phyloP scores from a whole-genome alignment of 495 filamentous ascomycete species.

The Podospora conica region DNA sequence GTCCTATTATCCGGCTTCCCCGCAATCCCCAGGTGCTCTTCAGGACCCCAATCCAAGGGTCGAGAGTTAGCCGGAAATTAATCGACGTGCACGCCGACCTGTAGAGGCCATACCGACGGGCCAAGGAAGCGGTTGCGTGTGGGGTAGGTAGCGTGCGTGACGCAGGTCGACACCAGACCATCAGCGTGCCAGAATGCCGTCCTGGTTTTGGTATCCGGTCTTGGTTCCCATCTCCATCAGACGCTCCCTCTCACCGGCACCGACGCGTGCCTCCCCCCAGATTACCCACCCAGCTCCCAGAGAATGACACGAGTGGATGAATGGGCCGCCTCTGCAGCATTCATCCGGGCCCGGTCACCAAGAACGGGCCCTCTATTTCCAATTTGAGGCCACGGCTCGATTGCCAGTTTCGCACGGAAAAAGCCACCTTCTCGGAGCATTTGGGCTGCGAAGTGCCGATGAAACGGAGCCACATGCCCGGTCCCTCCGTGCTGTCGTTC shows the following conservation, averaged over 20 bases:
- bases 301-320: background rate
- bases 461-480: background rate
- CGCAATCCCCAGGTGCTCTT: background rate
- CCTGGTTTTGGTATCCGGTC: background rate
- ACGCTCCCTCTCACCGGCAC: background rate
- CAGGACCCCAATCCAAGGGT: background rate
- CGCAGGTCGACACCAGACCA: background rate
- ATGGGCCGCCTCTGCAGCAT: background rate
- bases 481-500: background rate
- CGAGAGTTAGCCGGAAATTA: background rate
- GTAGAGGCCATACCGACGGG: background rate
- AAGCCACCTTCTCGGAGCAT: background rate
- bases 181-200: background rate
- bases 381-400: background rate
- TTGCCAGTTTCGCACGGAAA: background rate
- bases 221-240: background rate
- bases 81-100: background rate
- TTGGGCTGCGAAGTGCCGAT: background rate
- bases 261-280: background rate
- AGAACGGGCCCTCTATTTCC: background rate
- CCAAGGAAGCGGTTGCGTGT: background rate
- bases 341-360: background rate
- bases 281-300: background rate
- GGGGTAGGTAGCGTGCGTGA: background rate
- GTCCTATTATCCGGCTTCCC: constrained; percentile 1